phyloP scores from a whole-genome alignment of 2,329 filamentous ascomycete species.

The Pseudocercospora eumusae region DNA sequence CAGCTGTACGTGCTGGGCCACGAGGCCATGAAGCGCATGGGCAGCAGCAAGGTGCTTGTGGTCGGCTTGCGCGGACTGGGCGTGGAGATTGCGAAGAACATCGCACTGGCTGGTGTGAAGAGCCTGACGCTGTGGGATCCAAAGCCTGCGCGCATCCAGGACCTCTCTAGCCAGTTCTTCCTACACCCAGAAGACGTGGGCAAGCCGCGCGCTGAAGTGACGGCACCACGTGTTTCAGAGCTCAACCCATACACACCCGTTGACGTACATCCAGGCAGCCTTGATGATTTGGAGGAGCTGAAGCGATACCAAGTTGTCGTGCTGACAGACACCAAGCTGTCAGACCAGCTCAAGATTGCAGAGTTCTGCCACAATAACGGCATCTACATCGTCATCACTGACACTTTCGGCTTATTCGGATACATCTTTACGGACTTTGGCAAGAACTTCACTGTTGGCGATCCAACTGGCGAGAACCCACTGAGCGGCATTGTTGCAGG shows the following conservation, averaged over 20 bases:
- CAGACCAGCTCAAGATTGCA: constrained; percentile 78
- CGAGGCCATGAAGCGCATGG: constrained; percentile 97
- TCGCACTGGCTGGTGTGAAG: constrained; percentile 96
- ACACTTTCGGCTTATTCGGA: constrained; percentile 92
- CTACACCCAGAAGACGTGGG: constrained; percentile 84
- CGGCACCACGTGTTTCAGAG: constrained; percentile 85
- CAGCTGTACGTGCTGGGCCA: constrained; percentile 73
- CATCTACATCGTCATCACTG: constrained; percentile 83
- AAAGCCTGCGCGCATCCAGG: constrained; percentile 75
- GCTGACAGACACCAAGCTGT: constrained; percentile 78
- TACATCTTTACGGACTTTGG: constrained; percentile 98
- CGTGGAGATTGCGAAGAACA: constrained; percentile 98
- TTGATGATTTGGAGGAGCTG: constrained; percentile 74
- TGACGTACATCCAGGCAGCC: constrained; percentile 64
- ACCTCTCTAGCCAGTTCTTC: constrained; percentile 98
- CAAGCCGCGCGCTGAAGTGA: constrained; percentile 83
- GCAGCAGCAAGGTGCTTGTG: constrained; percentile 89
- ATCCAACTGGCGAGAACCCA: constrained; percentile 86
- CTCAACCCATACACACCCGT: constrained; percentile 96
- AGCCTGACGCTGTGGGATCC: constrained; percentile 93
- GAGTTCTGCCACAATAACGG: constrained; percentile 94
- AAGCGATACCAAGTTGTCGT: constrained; percentile 93
- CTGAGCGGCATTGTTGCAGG: constrained; percentile 84
- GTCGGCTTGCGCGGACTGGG: constrained; percentile 90
- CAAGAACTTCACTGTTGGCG: constrained; percentile 85